These are phyloP conservation scores for Panaeolus papilionaceus DNA, from an alignment of 768 basidiomycete species.

Conservation along the genomic window DNA sequence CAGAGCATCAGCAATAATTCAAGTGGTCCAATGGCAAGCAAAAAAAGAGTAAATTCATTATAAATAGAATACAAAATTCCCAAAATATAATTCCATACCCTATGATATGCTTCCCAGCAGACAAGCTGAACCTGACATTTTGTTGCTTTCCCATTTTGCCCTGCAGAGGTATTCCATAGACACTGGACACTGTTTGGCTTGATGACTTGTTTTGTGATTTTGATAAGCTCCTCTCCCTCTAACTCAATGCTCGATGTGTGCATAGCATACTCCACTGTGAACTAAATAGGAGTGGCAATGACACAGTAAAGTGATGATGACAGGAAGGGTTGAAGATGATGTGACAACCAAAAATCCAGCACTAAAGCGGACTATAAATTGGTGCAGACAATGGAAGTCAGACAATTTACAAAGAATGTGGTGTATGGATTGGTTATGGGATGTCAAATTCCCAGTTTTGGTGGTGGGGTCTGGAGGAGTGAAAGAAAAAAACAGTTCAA, in stretches of 20 bases:
- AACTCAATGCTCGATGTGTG: constrained; percentile 24
- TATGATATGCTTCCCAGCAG: constrained; percentile 35
- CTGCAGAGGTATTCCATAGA: constrained; percentile 32
- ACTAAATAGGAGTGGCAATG: constrained; percentile 8
- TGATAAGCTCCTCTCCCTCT: constrained; percentile 28
- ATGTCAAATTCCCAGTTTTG: background rate
- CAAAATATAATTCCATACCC: constrained; percentile 28
- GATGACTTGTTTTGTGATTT: constrained; percentile 33
- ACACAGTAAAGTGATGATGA: background rate
- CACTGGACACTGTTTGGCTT: constrained; percentile 30
- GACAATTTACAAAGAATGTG: constrained; percentile 9
- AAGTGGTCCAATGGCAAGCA: background rate
- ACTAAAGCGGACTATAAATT: background rate
- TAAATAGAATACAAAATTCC: constrained; percentile 16
- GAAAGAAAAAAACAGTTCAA: background rate
- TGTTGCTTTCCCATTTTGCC: constrained; percentile 19
- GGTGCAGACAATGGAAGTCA: background rate
- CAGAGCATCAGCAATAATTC: background rate
- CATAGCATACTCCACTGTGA: constrained; percentile 27
- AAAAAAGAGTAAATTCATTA: constrained; percentile 10
- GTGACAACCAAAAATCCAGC: background rate
- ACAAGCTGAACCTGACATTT: constrained; percentile 30
- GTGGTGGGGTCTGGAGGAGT: background rate
- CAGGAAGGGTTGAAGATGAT: constrained; percentile 12
- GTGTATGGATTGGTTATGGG: background rate